These are phyloP conservation scores for Mycena vitilis DNA, from an alignment of 768 basidiomycete species.

Conservation along the genomic window DNA sequence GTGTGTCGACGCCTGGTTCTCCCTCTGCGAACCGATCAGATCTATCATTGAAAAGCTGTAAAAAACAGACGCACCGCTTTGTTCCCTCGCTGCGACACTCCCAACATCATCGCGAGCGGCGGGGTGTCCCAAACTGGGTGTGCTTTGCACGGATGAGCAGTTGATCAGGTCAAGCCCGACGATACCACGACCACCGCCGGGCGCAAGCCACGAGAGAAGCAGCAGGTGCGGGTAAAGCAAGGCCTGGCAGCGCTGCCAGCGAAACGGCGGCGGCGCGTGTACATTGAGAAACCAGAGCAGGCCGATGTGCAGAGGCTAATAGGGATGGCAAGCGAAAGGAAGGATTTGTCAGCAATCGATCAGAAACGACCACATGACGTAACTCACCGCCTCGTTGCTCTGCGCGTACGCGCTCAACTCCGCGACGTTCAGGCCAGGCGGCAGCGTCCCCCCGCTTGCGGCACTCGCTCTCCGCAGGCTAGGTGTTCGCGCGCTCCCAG, in stretches of 20 bases:
- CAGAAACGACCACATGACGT: slow-evolving; percentile 18
- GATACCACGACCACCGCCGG: slow-evolving; percentile 84
- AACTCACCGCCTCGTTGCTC: slow-evolving; percentile 60
- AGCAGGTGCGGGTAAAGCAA: slow-evolving; percentile 87
- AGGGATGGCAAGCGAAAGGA: slow-evolving; percentile 34
- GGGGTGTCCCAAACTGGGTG: slow-evolving; percentile 84
- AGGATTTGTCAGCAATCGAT: slow-evolving; percentile 17
- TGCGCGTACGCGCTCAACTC: slow-evolving; percentile 62
- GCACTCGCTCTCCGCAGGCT: slow-evolving; percentile 33
- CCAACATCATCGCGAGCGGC: slow-evolving; percentile 88
- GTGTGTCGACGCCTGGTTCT: slow-evolving; percentile 52
- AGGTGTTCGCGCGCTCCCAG: neutral
- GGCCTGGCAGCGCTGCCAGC: slow-evolving; percentile 81
- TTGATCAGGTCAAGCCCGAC: slow-evolving; percentile 89
- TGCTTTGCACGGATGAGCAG: slow-evolving; percentile 87
- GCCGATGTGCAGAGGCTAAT: slow-evolving; percentile 66
- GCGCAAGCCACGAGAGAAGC: slow-evolving; percentile 87
- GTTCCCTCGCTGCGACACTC: slow-evolving; percentile 76
- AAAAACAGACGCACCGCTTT: slow-evolving; percentile 55
- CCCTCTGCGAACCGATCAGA: slow-evolving; percentile 4
- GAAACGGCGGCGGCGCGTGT: slow-evolving; percentile 81
- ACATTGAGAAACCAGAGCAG: slow-evolving; percentile 94
- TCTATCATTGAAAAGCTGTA: too few species aligned
- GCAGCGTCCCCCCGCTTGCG: slow-evolving; percentile 46
- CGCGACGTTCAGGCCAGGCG: slow-evolving; percentile 57